Evolutionary conservation across 2,329 filamentous ascomycete species (phyloP).

Genomic region (Celoporthe dispersa): DNA sequence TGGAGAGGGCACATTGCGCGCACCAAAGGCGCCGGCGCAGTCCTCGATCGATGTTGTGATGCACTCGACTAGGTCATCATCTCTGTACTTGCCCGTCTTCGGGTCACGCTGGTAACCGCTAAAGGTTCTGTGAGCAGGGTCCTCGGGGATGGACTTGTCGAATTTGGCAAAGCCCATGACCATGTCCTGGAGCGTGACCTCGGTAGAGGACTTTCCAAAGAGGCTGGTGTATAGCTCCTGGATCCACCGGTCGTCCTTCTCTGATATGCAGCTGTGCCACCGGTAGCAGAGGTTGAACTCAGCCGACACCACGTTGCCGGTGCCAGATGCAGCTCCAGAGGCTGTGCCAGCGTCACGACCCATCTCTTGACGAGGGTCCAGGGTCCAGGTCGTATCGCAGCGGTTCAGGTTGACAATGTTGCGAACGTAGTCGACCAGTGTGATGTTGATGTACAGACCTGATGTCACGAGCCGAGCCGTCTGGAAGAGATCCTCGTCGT

Average conservation of each 20-base stretch:
- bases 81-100: constrained; percentile 68
- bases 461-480: constrained; percentile 76
- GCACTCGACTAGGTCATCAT: constrained; percentile 76
- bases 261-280: constrained; percentile 81
- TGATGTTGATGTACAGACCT: constrained; percentile 80
- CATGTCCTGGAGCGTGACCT: constrained; percentile 65
- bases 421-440: constrained; percentile 76
- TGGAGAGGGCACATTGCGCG: constrained; percentile 74
- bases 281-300: constrained; percentile 90
- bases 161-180: constrained; percentile 66
- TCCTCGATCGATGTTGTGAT: constrained; percentile 74
- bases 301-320: constrained; percentile 82
- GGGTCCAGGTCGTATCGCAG: constrained; percentile 76
- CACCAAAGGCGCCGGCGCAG: constrained; percentile 74
- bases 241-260: constrained; percentile 81
- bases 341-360: constrained; percentile 58
- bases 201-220: constrained; percentile 62
- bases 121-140: constrained; percentile 73
- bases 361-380: constrained; percentile 76
- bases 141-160: constrained; percentile 62
- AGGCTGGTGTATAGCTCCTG: constrained; percentile 68
- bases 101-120: constrained; percentile 65
- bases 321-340: constrained; percentile 67
- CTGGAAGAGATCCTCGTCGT: constrained; percentile 80
- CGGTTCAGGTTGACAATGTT: constrained; percentile 69